phyloP scores from a whole-genome alignment of 2,329 filamentous ascomycete species.

The Verticillium albo-atrum region DNA sequence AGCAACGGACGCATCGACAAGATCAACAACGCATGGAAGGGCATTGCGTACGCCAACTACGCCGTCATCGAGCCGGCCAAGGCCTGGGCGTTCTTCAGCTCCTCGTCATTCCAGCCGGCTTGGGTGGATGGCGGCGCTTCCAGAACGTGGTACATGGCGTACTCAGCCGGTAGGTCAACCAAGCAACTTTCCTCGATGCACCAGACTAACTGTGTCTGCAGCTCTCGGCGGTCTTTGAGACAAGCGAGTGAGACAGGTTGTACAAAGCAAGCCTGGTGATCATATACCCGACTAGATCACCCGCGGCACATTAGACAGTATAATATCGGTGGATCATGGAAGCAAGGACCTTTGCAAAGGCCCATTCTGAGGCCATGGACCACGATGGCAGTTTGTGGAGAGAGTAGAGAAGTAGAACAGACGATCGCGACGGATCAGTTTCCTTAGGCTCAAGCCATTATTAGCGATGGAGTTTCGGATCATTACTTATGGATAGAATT shows the following conservation, averaged over 20 bases:
- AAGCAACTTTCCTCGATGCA: background rate
- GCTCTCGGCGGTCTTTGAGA: background rate
- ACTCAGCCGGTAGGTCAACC: conserved; percentile 61
- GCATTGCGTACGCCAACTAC: conserved; percentile 76
- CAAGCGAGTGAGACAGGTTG: background rate
- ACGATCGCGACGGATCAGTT: background rate
- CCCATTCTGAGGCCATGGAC: no score
- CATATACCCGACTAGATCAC: background rate
- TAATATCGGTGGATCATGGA: no score
- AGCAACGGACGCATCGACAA: conserved; percentile 57
- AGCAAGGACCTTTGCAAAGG: no score
- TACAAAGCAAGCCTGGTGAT: background rate
- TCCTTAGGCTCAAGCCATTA: background rate
- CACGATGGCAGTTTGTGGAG: no score
- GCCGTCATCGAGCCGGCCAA: conserved; percentile 67
- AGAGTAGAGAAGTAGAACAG: background rate
- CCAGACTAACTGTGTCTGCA: background rate
- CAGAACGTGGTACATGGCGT: conserved; percentile 79
- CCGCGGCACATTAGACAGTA: background rate
- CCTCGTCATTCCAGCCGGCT: conserved; percentile 54
- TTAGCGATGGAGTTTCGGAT: background rate
- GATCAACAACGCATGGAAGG: conserved; percentile 75
- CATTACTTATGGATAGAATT: background rate
- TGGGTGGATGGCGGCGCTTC: conserved; percentile 80
- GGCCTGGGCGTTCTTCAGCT: conserved; percentile 71